A percentile compares a stretch with the other conserved stretches of the same genome.
Conservation (phyloP, 2,329 filamentous ascomycete genomes). For the Xylariaceae sp. region DNA sequence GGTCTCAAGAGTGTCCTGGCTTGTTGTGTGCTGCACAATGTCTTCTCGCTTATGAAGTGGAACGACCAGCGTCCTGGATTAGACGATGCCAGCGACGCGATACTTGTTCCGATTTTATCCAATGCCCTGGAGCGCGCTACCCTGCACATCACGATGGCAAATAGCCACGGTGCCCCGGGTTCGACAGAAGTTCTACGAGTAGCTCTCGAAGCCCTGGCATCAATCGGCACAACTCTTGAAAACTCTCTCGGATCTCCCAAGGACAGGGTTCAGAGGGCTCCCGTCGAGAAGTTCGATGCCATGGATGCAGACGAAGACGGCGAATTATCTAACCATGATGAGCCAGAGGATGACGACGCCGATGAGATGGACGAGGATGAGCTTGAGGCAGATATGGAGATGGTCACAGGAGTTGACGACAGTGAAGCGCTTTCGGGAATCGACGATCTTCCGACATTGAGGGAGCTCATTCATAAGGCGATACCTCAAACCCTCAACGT, state of each 20-base stretch:
- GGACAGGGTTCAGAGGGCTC: slow-evolving; percentile 37
- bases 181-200: slow-evolving; percentile 50
- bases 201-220: slow-evolving; percentile 61
- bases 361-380: slow-evolving; percentile 56
- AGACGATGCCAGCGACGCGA: slow-evolving; percentile 49
- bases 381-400: slow-evolving; percentile 63
- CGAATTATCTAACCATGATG: slow-evolving; percentile 34
- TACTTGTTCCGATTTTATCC: slow-evolving; percentile 46
- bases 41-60: slow-evolving; percentile 55
- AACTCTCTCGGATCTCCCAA: slow-evolving; percentile 47
- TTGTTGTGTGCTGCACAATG: slow-evolving; percentile 61
- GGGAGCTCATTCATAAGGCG: slow-evolving; percentile 43
- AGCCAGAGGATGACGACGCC: slow-evolving; percentile 40
- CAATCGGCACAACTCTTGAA: slow-evolving; percentile 60
- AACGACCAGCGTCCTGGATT: slow-evolving; percentile 49
- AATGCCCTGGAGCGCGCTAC: slow-evolving; percentile 37
- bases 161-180: slow-evolving; percentile 29
- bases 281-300: slow-evolving; percentile 34
- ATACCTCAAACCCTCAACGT: slow-evolving; percentile 46
- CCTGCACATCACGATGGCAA: slow-evolving; percentile 25
- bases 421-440: slow-evolving; percentile 43
- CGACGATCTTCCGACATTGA: slow-evolving; percentile 54
- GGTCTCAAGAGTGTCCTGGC: slow-evolving; percentile 53
- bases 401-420: slow-evolving; percentile 53
- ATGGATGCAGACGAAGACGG: slow-evolving; percentile 39